Base-by-base conservation (phyloP, 2,329 filamentous ascomycete species). In the Aspergillus niger region DNA sequence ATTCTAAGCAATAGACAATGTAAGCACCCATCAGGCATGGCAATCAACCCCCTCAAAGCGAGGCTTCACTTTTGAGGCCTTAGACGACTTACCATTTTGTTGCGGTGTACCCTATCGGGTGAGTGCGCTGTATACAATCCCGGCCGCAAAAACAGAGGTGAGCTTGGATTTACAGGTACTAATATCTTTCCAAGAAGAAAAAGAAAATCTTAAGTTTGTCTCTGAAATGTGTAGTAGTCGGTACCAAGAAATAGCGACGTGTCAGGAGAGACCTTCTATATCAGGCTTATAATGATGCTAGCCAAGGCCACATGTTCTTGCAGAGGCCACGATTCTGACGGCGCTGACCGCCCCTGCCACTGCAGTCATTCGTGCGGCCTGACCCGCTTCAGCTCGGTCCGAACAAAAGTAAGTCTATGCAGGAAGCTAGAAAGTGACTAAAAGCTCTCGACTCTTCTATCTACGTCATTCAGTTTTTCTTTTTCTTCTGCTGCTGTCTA, bases 1-100 rank as follows among this genome's bases (percentile, higher is more conserved):
- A 71, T 93, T 94, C 91, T 92, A 60, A 52, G 22, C 8, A 57
- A 8, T 1, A n/a, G 11, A 32, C 8, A 44, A 32, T 15, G 17
- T 32, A 55, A 13, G 17, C 15, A 8, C n/a, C 17, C n/a, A n/a
- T 22, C 6, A 36, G 26, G 8, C 17, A 53, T 24, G 3, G 10
- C 3, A 3, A 22, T 41, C 20, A 8, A 8, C 26, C 10, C 10
- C 39, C 15, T 17, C 17, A 6, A 39, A 20, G 10, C 5, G 5
- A 2, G 22, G 20, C 39, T 39, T 36, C n/a, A 36, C 5, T n/a
- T 15, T 11, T 8, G 17, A 13, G 41, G 52, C 15, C 58, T 56
- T 49, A 41, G 51, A 11, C 28, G 7, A 59, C 59, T 52, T 65
- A 70, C 67, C 68, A 70, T 61, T 59, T 55, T 30, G 52, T 32